These are phyloP conservation scores for Camelina sativa DNA, from an alignment of 345 rosid genomes.

Conservation along the genomic window DNA sequence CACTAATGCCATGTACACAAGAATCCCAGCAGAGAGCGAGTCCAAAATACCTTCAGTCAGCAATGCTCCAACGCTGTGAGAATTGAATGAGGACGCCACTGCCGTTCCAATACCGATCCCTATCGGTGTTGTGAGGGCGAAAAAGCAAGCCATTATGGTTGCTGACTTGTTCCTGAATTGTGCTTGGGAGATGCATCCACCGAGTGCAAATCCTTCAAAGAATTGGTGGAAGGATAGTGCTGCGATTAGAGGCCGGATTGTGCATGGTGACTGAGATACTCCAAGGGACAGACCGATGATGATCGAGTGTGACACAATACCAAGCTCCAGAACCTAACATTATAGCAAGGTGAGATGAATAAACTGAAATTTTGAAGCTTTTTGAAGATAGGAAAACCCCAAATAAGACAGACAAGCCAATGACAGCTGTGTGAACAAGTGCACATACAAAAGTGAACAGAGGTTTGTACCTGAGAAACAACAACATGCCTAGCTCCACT, in stretches of 20 bases:
- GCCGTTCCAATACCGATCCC: slow-evolving; percentile 76
- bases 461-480: slow-evolving; percentile 72
- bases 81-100: slow-evolving; percentile 64
- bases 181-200: slow-evolving; percentile 96
- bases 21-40: slow-evolving; percentile 84
- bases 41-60: slow-evolving; percentile 79
- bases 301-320: slow-evolving; percentile 87
- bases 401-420: no score
- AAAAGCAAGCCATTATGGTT: slow-evolving; percentile 77
- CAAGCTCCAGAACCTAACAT: slow-evolving; percentile 84
- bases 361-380: not conserved
- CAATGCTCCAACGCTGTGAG: slow-evolving; percentile 65
- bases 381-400: no score
- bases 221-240: slow-evolving; percentile 94
- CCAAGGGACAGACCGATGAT: slow-evolving; percentile 90
- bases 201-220: slow-evolving; percentile 96
- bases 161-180: slow-evolving; percentile 64
- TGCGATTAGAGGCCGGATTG: slow-evolving; percentile 83
- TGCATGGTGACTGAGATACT: slow-evolving; percentile 82
- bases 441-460: not conserved
- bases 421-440: no score
- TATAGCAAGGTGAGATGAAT: not conserved
- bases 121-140: slow-evolving; percentile 76
- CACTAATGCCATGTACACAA: slow-evolving; percentile 94
- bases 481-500: slow-evolving; percentile 72